Conservation (phyloP, 1,139 yeast genomes). For the Kodamaea anthophila region DNA sequence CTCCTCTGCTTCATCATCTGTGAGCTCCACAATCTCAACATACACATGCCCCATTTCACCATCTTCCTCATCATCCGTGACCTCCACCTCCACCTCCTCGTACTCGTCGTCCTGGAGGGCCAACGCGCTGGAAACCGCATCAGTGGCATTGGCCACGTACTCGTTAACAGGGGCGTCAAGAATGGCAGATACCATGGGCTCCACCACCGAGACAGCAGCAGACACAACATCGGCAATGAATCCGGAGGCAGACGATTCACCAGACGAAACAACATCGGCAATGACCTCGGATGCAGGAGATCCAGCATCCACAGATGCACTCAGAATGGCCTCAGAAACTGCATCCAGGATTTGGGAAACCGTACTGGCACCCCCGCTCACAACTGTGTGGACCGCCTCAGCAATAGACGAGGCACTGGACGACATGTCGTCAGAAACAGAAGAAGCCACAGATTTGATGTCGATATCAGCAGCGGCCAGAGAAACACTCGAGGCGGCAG, state of each 20-base stretch:
- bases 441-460: slow-evolving; percentile 1
- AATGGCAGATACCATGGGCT: slow-evolving; percentile 3
- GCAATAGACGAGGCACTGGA: slow-evolving; percentile 2
- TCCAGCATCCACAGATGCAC: slow-evolving; percentile 2
- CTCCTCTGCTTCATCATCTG: neutral
- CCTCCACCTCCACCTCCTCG: neutral
- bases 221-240: slow-evolving; percentile 4
- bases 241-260: slow-evolving; percentile 2
- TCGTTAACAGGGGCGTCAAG: slow-evolving; percentile 2
- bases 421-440: neutral
- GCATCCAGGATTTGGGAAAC: slow-evolving; percentile 3
- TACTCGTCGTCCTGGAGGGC: neutral
- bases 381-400: slow-evolving; percentile 10
- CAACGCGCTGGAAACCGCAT: slow-evolving; percentile 2
- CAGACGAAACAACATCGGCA: slow-evolving; percentile 2
- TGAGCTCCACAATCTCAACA: neutral
- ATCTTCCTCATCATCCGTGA: neutral
- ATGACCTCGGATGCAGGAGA: slow-evolving; percentile 2
- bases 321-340: slow-evolving; percentile 3
- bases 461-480: slow-evolving; percentile 7
- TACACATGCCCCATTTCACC: neutral
- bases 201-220: neutral
- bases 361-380: slow-evolving; percentile 9
- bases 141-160: slow-evolving; percentile 2
- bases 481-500: slow-evolving; percentile 4